A percentile compares a stretch with the other conserved stretches of the same genome.
phyloP scores from a whole-genome alignment of 306 rosid species.

The Astragalus glycyphyllos region DNA sequence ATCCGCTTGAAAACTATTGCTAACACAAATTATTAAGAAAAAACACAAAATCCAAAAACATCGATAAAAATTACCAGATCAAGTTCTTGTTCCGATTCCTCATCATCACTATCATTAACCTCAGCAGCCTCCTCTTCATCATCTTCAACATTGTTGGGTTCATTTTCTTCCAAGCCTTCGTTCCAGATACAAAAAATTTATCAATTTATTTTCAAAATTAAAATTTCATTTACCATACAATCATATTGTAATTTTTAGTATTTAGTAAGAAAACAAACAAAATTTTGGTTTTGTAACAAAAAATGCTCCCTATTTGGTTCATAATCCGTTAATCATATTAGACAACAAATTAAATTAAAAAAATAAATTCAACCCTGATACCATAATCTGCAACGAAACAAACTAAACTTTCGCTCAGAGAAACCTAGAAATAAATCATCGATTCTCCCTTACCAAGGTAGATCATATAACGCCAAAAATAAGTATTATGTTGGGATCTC shows the following conservation, averaged over 20 bases:
- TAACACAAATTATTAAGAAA: slow-evolving; percentile 12
- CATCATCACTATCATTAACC: slow-evolving; percentile 66
- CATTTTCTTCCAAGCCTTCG: slow-evolving; percentile 55
- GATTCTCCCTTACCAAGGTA: slow-evolving; percentile 19
- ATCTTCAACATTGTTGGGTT: slow-evolving; percentile 57
- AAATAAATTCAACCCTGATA: background rate
- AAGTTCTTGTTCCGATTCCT: slow-evolving; percentile 65
- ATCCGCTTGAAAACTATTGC: slow-evolving; percentile 8
- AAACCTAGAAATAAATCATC: slow-evolving; percentile 17
- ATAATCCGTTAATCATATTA: slow-evolving; percentile 9
- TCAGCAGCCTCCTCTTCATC: slow-evolving; percentile 64
- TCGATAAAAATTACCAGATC: slow-evolving; percentile 55
- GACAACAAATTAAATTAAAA: slow-evolving; percentile 7
- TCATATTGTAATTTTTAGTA: background rate
- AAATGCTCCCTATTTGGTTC: slow-evolving; percentile 21
- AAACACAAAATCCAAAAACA: slow-evolving; percentile 29
- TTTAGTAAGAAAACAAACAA: background rate
- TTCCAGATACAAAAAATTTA: slow-evolving; percentile 31
- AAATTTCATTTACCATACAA: slow-evolving; percentile 20
- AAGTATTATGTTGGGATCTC: slow-evolving; percentile 8
- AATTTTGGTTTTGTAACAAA: slow-evolving; percentile 24
- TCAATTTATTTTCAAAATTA: slow-evolving; percentile 24
- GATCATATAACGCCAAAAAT: slow-evolving; percentile 7
- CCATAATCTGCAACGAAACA: slow-evolving; percentile 22
- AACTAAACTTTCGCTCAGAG: slow-evolving; percentile 14